These are phyloP conservation scores for Mycosphaerella sp. DNA, from an alignment of 2,329 filamentous ascomycete species.

Conservation along the genomic window DNA sequence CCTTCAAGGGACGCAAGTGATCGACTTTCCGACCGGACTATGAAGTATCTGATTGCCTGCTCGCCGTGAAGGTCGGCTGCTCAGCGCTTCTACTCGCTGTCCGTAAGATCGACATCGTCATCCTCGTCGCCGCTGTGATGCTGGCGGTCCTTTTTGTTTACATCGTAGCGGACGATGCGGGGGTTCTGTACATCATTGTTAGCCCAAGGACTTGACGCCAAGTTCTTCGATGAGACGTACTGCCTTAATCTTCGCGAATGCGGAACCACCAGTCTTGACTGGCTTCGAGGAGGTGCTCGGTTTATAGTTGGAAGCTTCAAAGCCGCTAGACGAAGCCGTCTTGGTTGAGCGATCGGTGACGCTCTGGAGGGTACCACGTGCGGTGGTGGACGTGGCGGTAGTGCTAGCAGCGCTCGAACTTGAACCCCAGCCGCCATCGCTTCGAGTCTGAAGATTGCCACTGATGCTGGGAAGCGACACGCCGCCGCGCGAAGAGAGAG, in stretches of 20 bases:
- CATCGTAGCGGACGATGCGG: neutral
- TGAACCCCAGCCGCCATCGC: neutral
- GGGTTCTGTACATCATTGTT: too few species aligned
- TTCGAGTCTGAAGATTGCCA: neutral
- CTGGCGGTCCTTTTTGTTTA: neutral
- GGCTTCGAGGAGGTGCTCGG: neutral
- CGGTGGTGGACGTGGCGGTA: conserved; percentile 1
- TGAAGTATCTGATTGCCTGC: neutral
- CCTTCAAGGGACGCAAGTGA: neutral
- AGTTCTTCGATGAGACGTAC: neutral
- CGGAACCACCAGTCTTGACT: neutral
- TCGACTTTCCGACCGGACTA: neutral
- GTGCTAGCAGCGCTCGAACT: neutral
- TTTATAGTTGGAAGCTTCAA: neutral
- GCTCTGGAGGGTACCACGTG: neutral
- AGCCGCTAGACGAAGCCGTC: neutral
- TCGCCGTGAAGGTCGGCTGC: neutral
- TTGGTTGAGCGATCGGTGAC: neutral
- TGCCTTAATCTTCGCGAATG: conserved; percentile 13
- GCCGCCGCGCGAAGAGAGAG: conserved; percentile 15
- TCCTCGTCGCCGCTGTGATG: conserved; percentile 3
- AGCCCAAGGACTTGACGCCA: neutral
- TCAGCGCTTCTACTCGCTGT: conserved; percentile 8
- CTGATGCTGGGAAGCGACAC: conserved; percentile 9
- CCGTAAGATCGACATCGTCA: conserved; percentile 3